phyloP scores from a whole-genome alignment of 73 alveolate species.

The Paramecium pentaurelia region DNA sequence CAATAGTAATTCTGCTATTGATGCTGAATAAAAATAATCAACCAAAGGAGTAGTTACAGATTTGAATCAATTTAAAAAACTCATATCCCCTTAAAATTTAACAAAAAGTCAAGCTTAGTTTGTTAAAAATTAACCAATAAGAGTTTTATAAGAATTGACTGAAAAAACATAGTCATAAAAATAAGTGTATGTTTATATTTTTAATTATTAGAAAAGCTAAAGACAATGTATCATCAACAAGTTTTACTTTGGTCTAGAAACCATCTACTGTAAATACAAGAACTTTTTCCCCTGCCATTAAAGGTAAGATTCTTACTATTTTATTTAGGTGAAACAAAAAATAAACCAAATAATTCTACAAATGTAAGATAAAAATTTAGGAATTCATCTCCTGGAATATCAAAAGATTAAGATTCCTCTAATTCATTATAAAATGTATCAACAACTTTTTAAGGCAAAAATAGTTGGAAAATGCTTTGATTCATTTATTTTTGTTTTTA shows the following conservation, averaged over 20 bases:
- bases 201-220: not conserved
- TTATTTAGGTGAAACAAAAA: not conserved
- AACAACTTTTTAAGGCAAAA: not conserved
- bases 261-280: slow-evolving; percentile 1
- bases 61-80: slow-evolving; percentile 24
- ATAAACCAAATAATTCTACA: not conserved
- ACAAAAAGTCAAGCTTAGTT: slow-evolving; percentile 39
- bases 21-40: not conserved
- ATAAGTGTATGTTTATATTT: not conserved
- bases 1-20: slow-evolving; percentile 11
- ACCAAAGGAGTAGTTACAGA: not conserved
- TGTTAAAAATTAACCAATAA: slow-evolving; percentile 37
- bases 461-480: slow-evolving; percentile 41
- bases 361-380: slow-evolving; percentile 24
- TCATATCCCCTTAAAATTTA: slow-evolving; percentile 22
- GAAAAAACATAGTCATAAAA: slow-evolving; percentile 8
- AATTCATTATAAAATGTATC: slow-evolving; percentile 11
- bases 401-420: slow-evolving; percentile 36
- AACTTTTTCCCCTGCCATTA: slow-evolving; percentile 39
- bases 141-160: slow-evolving; percentile 31
- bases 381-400: slow-evolving; percentile 38
- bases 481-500: not conserved
- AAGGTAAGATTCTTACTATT: not conserved
- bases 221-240: not conserved
- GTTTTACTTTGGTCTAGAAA: slow-evolving; percentile 35